phyloP scores from a whole-genome alignment of 139 green algal genomes.

The Zygnema circumcarinatum region DNA sequence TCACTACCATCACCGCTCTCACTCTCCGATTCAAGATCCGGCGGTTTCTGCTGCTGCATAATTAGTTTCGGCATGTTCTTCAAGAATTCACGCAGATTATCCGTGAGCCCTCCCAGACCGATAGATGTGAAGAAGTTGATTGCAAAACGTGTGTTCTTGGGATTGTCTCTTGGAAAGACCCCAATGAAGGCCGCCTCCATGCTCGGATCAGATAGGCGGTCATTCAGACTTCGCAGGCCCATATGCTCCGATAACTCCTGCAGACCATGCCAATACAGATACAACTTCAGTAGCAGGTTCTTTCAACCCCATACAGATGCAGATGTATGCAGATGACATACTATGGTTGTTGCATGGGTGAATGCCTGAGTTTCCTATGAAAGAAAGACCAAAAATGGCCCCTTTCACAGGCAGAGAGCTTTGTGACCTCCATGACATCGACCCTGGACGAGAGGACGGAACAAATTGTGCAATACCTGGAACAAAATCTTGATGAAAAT shows the following conservation, averaged over 20 bases:
- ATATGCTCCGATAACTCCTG: constrained; percentile 92
- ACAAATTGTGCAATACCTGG: too few species aligned
- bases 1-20: neutral
- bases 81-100: constrained; percentile 84
- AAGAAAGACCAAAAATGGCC: too few species aligned
- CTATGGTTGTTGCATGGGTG: neutral
- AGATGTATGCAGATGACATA: neutral
- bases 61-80: constrained; percentile 71
- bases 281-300: too few species aligned
- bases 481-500: constrained; percentile 99
- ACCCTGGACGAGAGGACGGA: too few species aligned
- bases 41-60: constrained; percentile 64
- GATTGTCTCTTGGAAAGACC: constrained; percentile 88
- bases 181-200: constrained; percentile 73
- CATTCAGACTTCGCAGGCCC: constrained; percentile 86
- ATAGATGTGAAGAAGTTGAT: constrained; percentile 99
- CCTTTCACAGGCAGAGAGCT: too few species aligned
- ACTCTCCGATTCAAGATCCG: neutral
- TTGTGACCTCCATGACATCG: too few species aligned
- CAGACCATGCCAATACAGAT: neutral
- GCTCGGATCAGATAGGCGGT: constrained; percentile 80
- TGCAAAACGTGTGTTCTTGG: constrained; percentile 93
- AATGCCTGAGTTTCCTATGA: too few species aligned
- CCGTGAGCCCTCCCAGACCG: constrained; percentile 94
- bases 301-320: too few species aligned